Base-by-base conservation (phyloP, 768 basidiomycete species). In the Stropharia rugosoannulata region DNA sequence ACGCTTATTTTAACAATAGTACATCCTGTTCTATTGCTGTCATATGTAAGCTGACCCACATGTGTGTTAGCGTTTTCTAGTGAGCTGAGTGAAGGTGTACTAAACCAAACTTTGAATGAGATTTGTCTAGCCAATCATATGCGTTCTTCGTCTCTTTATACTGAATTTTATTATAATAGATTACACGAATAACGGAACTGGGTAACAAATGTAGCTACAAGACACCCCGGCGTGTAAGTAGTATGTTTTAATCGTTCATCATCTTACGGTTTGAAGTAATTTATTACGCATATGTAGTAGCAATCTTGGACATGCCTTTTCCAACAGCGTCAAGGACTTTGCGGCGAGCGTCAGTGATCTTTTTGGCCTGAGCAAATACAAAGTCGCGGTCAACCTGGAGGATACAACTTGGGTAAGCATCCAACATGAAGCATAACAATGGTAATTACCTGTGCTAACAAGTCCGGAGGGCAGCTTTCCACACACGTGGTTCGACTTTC, bases 301-400 rank as follows among this genome's bases (percentile, higher is more conserved):
- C 74, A 44, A 87, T 67, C 48, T 82, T 83, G n/a, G 68, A 63
- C 53, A 89, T 76, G 15, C 91, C 90, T 65, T 87, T 90, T 27
- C 82, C 85, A 40, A 86, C 73, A 25, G 89, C 90, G 53, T 89
- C 89, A 18, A 84, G 68, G 6, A 87, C 80, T 68, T 84, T 89
- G 68, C 82, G 89, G 40, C 86, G 84, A 3, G 90, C 73, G 25
- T 93, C 90, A 5, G 76, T 80, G 38, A 87, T 69, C 62, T 75
- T 87, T 73, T 88, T 90, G 11, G 81, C 82, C 25, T 87, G 69
- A 18, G 75, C 75, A 54, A 82, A 67, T 43, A 85, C 74, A 61
- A 86, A 87, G 54, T 90, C 89, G 29, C 81, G 78, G 56, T 84
- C 82, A 45, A 89, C 74, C 86, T 90, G 51, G 81, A 71, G 81